Evolutionary conservation across 768 basidiomycete species (phyloP), one percentile per base, ranked within the genome.

Genomic region (Rhizopogon vulgaris): DNA sequence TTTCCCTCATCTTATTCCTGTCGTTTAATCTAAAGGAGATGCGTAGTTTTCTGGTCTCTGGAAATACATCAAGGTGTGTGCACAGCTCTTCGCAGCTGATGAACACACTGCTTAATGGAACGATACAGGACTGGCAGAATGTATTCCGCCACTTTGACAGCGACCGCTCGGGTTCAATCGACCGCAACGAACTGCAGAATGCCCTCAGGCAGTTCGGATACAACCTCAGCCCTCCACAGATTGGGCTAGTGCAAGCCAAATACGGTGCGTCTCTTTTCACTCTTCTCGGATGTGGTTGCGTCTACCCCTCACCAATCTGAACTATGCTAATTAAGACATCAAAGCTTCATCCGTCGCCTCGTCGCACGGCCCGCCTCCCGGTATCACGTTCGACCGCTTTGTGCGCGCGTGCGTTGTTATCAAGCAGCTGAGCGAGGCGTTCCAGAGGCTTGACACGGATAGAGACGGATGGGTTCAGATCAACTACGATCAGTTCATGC

Each of bases 381-480:
- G 87, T 0, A 89, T 92, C 71, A 78, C 83, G 4, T 92, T 92
- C 61, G 90, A 91, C 65, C 85, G 89, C 56, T 92, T 92, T 72
- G 85, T 92, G 24, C 80, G 90, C 51, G 87, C 87, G 22, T 92
- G 90, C 59, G 90, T 93, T 52, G 84, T 82, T 10, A 78, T 90
- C 54, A 89, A 86, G 71, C 85, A 88, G 63, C 73, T 89, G 58
- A 80, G 78, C 36, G 89, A 91, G 69, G 67, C 79, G 32, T 90
- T 90, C 74, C 74, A 75, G 51, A 66, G 73, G 41, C 73, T 85
- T 46, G 89, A 91, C 56, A 73, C 76, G 28, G 78, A 91, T 58
- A 66, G 76, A 3, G 76, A 80, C 66, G 83, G 63, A 69, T 63
- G 72, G 80, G 48, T 80, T 64, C 71, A 74, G 61, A 71, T 82